phyloP scores from a whole-genome alignment of 345 rosid species.

The Melaleuca quinquenervia region DNA sequence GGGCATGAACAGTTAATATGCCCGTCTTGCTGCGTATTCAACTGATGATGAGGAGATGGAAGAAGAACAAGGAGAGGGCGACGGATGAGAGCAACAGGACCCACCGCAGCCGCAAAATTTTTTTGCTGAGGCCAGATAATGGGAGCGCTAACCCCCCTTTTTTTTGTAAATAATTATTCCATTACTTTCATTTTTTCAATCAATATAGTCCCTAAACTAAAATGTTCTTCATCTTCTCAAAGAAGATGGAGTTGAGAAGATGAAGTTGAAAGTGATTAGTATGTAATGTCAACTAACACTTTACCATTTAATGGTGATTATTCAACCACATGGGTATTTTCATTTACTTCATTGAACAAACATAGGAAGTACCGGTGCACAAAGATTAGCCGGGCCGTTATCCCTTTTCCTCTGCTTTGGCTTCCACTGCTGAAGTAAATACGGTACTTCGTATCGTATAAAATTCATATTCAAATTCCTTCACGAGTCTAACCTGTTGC shows the following conservation, averaged over 20 bases:
- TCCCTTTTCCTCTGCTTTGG: not conserved
- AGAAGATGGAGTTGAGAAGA: no score
- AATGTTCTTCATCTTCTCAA: no score
- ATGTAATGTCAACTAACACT: no score
- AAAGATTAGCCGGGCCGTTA: not conserved
- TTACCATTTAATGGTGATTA: no score
- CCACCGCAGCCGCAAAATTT: not conserved
- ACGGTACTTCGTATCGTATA: not conserved
- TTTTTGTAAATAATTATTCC: no score
- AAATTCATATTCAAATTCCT: not conserved
- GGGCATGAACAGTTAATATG: not conserved
- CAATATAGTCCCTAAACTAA: no score
- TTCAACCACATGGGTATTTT: no score
- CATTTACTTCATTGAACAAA: no score
- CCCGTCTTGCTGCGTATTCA: not conserved
- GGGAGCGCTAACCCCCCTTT: no score
- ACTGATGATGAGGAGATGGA: not conserved
- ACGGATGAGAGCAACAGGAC: not conserved
- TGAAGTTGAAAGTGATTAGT: no score
- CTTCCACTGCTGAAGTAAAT: not conserved
- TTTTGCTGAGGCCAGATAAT: not conserved
- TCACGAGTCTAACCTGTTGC: not conserved
- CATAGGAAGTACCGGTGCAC: not conserved
- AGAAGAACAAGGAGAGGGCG: not conserved
- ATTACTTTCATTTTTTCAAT: no score